These are phyloP conservation scores for Mycena olivaceomarginata DNA, from an alignment of 768 basidiomycete genomes.

Conservation along the genomic window DNA sequence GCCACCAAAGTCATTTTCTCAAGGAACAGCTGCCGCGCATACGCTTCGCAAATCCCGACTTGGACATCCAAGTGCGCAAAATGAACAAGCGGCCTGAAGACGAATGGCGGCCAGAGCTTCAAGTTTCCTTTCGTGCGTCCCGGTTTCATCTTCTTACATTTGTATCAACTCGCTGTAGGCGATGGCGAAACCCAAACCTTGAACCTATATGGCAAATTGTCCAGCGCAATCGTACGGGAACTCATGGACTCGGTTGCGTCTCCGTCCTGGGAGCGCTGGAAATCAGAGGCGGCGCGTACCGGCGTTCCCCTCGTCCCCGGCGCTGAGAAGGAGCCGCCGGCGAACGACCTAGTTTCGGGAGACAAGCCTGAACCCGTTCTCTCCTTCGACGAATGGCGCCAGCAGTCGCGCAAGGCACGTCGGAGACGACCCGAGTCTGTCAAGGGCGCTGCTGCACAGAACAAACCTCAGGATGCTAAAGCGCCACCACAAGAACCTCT, in stretches of 20 bases:
- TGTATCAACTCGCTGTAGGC: constrained; percentile 54
- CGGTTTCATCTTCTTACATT: not conserved
- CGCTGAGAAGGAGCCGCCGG: constrained; percentile 24
- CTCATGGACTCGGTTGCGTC: constrained; percentile 80
- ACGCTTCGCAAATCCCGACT: constrained; percentile 82
- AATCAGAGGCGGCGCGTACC: constrained; percentile 34
- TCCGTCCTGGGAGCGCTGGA: constrained; percentile 41
- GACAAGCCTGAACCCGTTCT: constrained; percentile 24
- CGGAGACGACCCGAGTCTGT: not conserved
- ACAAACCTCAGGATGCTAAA: not conserved
- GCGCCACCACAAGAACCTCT: not conserved
- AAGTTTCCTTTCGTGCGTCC: constrained; percentile 78
- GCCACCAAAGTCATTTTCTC: constrained; percentile 78
- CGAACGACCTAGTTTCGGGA: not conserved
- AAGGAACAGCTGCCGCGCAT: constrained; percentile 88
- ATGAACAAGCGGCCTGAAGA: constrained; percentile 72
- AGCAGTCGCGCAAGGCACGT: constrained; percentile 23
- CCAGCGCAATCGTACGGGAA: constrained; percentile 79
- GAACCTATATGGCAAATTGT: constrained; percentile 81
- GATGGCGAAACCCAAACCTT: constrained; percentile 70
- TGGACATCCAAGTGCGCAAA: constrained; percentile 77
- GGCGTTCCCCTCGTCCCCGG: constrained; percentile 38
- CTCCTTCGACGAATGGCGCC: constrained; percentile 36
- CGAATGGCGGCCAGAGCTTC: constrained; percentile 76
- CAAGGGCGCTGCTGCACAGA: not conserved